Conservation (phyloP, 2,329 filamentous ascomycete species). For the Ustulina deusta region DNA sequence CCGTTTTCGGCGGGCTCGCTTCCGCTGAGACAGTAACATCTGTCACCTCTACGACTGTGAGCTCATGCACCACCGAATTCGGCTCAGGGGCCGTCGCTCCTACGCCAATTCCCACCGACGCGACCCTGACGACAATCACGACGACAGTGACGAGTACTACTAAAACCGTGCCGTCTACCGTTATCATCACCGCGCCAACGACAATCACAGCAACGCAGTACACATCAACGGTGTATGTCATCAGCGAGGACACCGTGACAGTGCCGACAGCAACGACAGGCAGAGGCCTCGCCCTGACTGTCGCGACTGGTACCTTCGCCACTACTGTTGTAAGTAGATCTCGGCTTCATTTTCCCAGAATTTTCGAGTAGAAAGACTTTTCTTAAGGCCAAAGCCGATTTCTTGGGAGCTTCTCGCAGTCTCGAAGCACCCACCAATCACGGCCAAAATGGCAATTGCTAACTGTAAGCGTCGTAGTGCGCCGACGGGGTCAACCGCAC, state of each 20-base stretch:
- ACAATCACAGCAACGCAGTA: slow-evolving; percentile 18
- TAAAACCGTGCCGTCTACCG: slow-evolving; percentile 18
- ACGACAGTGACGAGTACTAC: slow-evolving; percentile 15
- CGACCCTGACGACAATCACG: slow-evolving; percentile 2
- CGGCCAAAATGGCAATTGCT: background rate
- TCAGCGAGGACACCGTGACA: slow-evolving; percentile 12
- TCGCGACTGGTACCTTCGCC: slow-evolving; percentile 27
- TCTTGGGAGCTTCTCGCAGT: background rate
- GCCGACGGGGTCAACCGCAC: slow-evolving; percentile 24
- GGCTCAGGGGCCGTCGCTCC: slow-evolving; percentile 14
- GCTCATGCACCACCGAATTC: slow-evolving; percentile 12
- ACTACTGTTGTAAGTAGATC: slow-evolving; percentile 14
- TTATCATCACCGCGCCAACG: slow-evolving; percentile 5
- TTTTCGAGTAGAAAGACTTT: background rate
- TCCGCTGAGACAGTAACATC: slow-evolving; percentile 3
- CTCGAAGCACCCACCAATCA: background rate
- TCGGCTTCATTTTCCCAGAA: background rate
- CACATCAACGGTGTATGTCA: background rate
- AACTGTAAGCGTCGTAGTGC: slow-evolving; percentile 11
- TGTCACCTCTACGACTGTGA: slow-evolving; percentile 16
- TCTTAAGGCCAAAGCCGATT: background rate
- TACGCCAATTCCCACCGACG: slow-evolving; percentile 19
- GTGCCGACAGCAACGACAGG: slow-evolving; percentile 21
- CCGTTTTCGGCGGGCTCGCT: slow-evolving; percentile 10
- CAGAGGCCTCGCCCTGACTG: background rate